Evolutionary conservation across 768 basidiomycete species (phyloP).

Genomic region (Phylloporus rhodoxanthus): DNA sequence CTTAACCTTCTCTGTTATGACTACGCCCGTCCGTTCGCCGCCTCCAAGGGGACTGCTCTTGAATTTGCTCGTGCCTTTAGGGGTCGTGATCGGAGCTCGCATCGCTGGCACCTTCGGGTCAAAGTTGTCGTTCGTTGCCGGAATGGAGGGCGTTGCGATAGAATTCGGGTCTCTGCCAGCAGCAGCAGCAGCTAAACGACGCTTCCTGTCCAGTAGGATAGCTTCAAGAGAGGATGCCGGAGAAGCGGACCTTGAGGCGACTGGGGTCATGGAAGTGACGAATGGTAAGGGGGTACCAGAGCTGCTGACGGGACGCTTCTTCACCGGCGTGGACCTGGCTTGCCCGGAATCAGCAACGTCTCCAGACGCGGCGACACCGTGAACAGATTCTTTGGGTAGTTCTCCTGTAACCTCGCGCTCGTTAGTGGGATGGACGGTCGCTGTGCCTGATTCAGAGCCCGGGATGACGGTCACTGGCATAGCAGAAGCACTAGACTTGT

Average conservation of each 20-base stretch:
- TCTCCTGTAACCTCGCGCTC: conserved; percentile 3
- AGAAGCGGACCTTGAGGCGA: conserved; percentile 34
- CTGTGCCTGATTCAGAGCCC: neutral
- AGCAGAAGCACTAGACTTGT: neutral
- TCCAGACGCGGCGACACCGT: neutral
- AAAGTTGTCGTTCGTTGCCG: conserved; percentile 11
- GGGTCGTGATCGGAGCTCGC: conserved; percentile 14
- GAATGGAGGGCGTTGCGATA: neutral
- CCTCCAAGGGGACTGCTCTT: conserved; percentile 69
- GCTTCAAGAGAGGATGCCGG: conserved; percentile 62
- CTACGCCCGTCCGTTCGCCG: conserved; percentile 37
- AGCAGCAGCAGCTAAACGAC: conserved; percentile 37
- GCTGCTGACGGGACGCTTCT: conserved; percentile 15
- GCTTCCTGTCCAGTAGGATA: conserved; percentile 59
- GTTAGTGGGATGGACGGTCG: neutral
- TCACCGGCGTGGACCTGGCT: neutral
- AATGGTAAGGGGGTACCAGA: conserved; percentile 10
- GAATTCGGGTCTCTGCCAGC: conserved; percentile 14
- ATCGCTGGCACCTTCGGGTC: conserved; percentile 10
- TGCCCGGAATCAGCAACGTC: neutral
- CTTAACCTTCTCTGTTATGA: conserved; percentile 48
- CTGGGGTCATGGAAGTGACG: conserved; percentile 10
- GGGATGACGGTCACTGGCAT: neutral
- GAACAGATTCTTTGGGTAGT: neutral
- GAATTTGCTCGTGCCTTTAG: conserved; percentile 52